Percentiles rank a stretch among this genome's conserved stretches.
Conservation (phyloP, 306 rosid species). For the Pachyrhizus erosus region DNA sequence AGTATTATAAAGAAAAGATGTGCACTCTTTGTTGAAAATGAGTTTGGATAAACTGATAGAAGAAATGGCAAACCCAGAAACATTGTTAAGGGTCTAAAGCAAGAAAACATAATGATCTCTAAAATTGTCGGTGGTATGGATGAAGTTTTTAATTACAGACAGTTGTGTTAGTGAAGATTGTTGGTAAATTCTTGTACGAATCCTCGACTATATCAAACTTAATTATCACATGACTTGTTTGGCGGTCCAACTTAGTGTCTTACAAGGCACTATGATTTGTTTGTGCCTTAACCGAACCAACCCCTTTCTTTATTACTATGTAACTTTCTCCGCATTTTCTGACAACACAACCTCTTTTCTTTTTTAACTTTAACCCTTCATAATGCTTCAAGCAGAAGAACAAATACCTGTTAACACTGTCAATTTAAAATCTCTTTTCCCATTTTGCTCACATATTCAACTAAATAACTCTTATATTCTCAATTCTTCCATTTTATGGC, state of each 20-base stretch:
- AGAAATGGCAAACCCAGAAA: too few relatives aligned
- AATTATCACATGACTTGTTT: background rate
- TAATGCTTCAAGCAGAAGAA: conserved; percentile 6
- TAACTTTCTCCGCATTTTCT: conserved; percentile 2
- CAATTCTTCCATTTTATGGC: background rate
- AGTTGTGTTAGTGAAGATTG: conserved; percentile 1
- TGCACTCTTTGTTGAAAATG: too few relatives aligned
- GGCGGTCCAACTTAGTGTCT: conserved; percentile 9
- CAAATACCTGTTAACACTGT: background rate
- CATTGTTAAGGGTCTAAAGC: background rate
- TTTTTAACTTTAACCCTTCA: background rate
- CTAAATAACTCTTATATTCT: background rate
- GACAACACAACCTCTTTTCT: background rate
- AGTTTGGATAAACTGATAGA: too few relatives aligned
- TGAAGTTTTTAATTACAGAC: background rate
- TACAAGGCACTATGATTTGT: background rate
- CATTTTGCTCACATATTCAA: background rate
- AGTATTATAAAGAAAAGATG: too few relatives aligned
- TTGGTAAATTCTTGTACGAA: background rate
- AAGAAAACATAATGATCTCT: background rate
- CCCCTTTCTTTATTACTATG: background rate
- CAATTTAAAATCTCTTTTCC: background rate
- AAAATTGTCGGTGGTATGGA: background rate
- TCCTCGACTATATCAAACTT: background rate
- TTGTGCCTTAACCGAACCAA: background rate